Conservation (phyloP, 306 rosid genomes). For the Gillenia trifoliata region DNA sequence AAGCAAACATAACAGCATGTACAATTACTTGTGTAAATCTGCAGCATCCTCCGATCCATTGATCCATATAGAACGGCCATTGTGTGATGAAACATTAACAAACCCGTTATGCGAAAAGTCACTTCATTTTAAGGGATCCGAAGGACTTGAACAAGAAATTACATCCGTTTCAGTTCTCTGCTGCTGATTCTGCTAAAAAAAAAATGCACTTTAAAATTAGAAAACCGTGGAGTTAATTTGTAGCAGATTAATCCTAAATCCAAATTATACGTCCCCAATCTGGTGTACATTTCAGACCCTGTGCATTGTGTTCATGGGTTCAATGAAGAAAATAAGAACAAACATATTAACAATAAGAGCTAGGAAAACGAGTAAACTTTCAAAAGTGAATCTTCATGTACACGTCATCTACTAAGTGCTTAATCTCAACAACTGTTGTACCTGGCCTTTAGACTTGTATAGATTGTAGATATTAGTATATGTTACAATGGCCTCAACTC, state of each 20-base stretch:
- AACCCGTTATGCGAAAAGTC: background rate
- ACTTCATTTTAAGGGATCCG: slow-evolving; percentile 17
- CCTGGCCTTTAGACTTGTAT: slow-evolving; percentile 20
- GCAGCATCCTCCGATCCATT: background rate
- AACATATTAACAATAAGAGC: background rate
- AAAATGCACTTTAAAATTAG: background rate
- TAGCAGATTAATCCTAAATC: background rate
- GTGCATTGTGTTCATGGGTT: background rate
- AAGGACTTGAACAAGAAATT: slow-evolving; percentile 8
- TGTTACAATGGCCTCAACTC: slow-evolving; percentile 83
- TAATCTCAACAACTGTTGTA: slow-evolving; percentile 11
- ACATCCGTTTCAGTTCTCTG: slow-evolving; percentile 1
- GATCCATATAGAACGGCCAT: slow-evolving; percentile 5
- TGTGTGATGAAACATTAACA: slow-evolving; percentile 12
- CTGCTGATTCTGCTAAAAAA: slow-evolving; percentile 1
- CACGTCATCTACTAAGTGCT: slow-evolving; percentile 1
- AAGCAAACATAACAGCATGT: background rate
- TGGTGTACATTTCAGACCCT: no score
- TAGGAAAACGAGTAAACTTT: background rate
- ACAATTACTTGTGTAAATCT: background rate
- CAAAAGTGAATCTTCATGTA: background rate
- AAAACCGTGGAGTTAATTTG: background rate
- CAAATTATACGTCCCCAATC: background rate
- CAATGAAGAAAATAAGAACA: background rate
- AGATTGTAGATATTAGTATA: slow-evolving; percentile 41